Evolutionary conservation across 805 yeast species (phyloP).

Genomic region (Kluyveromyces dobzhanskii): DNA sequence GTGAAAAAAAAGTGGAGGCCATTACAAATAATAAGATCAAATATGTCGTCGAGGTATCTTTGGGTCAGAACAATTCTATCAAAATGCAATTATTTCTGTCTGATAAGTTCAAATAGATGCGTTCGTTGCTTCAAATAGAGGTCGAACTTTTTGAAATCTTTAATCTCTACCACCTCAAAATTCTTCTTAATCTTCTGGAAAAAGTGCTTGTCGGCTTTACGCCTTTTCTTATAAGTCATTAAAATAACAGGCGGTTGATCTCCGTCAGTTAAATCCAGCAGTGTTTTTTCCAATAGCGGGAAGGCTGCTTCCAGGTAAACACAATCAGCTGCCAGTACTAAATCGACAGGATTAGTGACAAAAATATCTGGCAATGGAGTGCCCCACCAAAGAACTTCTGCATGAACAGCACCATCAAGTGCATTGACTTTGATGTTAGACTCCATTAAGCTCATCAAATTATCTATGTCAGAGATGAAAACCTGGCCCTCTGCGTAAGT

Average conservation of each 20-base stretch:
- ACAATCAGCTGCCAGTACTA: constrained; percentile 52
- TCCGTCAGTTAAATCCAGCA: constrained; percentile 34
- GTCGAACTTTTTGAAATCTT: constrained; percentile 29
- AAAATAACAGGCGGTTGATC: constrained; percentile 35
- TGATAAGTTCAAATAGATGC: constrained; percentile 33
- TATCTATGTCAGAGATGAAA: constrained; percentile 42
- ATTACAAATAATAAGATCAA: too few species aligned
- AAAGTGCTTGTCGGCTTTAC: constrained; percentile 35
- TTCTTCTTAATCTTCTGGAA: constrained; percentile 27
- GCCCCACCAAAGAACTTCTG: constrained; percentile 40
- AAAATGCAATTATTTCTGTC: constrained; percentile 6
- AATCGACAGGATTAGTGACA: constrained; percentile 30
- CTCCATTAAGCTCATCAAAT: constrained; percentile 40
- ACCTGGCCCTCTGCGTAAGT: constrained; percentile 27
- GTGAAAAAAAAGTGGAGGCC: too few species aligned
- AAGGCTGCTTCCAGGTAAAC: constrained; percentile 49
- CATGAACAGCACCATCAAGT: constrained; percentile 30
- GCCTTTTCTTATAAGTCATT: constrained; percentile 46
- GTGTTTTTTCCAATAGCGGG: constrained; percentile 41
- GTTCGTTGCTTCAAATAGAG: constrained; percentile 34
- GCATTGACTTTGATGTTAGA: constrained; percentile 37
- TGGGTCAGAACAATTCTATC: too few species aligned
- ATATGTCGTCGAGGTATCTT: too few species aligned
- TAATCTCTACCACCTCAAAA: constrained; percentile 26
- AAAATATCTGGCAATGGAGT: constrained; percentile 9